Conservation (phyloP, 345 rosid genomes). For the Euphorbia pulcherrima region DNA sequence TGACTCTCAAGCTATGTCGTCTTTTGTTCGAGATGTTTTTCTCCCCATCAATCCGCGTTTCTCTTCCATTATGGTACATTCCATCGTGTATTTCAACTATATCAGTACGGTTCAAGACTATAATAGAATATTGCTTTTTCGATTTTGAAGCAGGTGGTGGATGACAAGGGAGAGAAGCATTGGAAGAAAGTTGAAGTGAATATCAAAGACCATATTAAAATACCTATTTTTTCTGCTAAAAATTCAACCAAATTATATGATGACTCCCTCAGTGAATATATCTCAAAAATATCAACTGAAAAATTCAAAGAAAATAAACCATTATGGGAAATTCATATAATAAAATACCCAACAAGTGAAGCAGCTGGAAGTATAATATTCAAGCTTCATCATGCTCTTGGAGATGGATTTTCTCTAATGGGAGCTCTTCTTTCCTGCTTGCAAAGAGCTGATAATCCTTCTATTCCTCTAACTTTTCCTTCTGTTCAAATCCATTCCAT, state of each 20-base stretch:
- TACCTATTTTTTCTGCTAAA: slow-evolving; percentile 26
- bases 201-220: slow-evolving; percentile 25
- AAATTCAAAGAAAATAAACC: slow-evolving; percentile 34
- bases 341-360: slow-evolving; percentile 36
- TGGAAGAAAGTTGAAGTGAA: slow-evolving; percentile 41
- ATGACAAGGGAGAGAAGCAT: slow-evolving; percentile 20
- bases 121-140: too few species aligned
- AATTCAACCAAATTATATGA: slow-evolving; percentile 27
- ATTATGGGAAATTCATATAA: slow-evolving; percentile 49
- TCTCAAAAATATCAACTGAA: slow-evolving; percentile 29
- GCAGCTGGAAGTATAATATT: slow-evolving; percentile 33
- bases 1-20: slow-evolving; percentile 12
- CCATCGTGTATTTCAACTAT: too few species aligned
- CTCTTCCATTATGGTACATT: slow-evolving; percentile 44
- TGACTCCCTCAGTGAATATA: slow-evolving; percentile 24
- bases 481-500: slow-evolving; percentile 1
- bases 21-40: slow-evolving; percentile 29
- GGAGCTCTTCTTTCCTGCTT: slow-evolving; percentile 53
- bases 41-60: slow-evolving; percentile 45
- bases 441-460: slow-evolving; percentile 46
- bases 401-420: slow-evolving; percentile 52
- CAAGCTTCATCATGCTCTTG: slow-evolving; percentile 59
- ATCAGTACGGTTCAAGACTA: too few species aligned
- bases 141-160: slow-evolving; percentile 21
- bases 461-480: slow-evolving; percentile 42